Evolutionary conservation across 2,329 filamentous ascomycete genomes (phyloP).

Genomic region (Pseudophaeomoniella oleicola): DNA sequence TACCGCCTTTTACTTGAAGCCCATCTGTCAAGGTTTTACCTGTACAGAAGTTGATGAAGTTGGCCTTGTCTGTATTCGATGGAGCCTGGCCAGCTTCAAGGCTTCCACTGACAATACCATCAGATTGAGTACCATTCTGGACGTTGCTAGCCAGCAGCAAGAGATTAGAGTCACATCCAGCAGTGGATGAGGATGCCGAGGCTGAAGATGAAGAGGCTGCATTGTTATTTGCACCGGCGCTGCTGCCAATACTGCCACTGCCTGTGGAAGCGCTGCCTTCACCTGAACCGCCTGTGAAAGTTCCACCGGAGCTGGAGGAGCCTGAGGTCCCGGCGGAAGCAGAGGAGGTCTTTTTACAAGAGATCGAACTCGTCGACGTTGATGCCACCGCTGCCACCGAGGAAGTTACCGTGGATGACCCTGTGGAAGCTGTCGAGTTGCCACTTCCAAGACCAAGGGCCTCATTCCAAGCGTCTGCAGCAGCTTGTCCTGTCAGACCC

Average conservation of each 20-base stretch:
- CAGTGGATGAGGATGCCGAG: neutral
- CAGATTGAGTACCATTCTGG: neutral
- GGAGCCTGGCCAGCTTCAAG: neutral
- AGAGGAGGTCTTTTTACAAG: neutral
- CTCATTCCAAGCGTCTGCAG: slow-evolving; percentile 3
- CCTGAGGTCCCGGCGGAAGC: too few relatives aligned
- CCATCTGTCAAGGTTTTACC: slow-evolving; percentile 42
- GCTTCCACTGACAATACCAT: neutral
- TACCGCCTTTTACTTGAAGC: slow-evolving; percentile 32
- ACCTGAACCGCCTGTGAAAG: neutral
- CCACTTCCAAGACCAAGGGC: neutral
- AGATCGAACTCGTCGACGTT: neutral
- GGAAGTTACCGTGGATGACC: neutral
- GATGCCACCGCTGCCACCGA: neutral
- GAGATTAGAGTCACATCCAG: neutral
- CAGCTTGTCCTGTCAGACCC: slow-evolving; percentile 2
- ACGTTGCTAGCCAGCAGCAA: neutral
- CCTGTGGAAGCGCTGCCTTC: neutral
- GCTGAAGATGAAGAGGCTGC: neutral
- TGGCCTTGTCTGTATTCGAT: slow-evolving; percentile 12
- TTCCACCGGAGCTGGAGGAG: neutral
- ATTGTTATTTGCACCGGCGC: neutral
- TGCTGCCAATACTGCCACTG: neutral
- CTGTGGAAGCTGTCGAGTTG: neutral
- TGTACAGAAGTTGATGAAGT: slow-evolving; percentile 47